Evolutionary conservation across 2,329 filamentous ascomycete species (phyloP).

Genomic region (Teratosphaeria pseudoeucalypti): DNA sequence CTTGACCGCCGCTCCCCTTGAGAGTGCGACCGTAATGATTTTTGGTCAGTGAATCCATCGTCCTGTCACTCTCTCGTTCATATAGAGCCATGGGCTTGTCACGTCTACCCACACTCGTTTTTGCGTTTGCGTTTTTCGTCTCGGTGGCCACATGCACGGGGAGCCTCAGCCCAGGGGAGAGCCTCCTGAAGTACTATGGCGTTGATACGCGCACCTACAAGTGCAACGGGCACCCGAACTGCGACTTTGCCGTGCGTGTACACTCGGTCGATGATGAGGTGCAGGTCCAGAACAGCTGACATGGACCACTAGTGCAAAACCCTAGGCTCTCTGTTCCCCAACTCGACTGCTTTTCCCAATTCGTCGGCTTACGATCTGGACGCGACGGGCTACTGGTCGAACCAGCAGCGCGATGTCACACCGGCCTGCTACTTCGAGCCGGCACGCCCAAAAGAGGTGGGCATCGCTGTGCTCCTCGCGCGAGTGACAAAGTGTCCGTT

Average conservation of each 20-base stretch:
- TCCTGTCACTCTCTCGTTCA: background rate
- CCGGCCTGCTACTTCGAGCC: constrained; percentile 12
- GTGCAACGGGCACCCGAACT: background rate
- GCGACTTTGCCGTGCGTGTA: background rate
- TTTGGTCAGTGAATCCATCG: background rate
- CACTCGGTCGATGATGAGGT: background rate
- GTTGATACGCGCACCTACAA: background rate
- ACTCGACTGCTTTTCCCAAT: background rate
- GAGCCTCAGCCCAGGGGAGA: background rate
- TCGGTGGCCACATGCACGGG: background rate
- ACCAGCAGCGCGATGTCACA: constrained; percentile 4
- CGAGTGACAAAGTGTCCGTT: constrained; percentile 11
- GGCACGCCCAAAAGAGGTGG: background rate
- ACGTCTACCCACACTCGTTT: background rate
- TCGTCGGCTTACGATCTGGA: background rate
- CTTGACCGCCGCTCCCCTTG: background rate
- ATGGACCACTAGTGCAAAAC: background rate
- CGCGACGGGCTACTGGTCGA: constrained; percentile 6
- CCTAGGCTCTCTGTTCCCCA: background rate
- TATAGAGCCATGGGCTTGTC: background rate
- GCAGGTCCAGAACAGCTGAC: background rate
- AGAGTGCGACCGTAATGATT: background rate
- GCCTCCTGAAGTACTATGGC: background rate
- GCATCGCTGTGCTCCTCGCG: background rate
- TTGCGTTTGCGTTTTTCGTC: background rate